Percentiles rank a stretch among this genome's conserved stretches.
These are phyloP conservation scores for Neoboletus magnificus DNA, from an alignment of 768 basidiomycete species.

Conservation along the genomic window DNA sequence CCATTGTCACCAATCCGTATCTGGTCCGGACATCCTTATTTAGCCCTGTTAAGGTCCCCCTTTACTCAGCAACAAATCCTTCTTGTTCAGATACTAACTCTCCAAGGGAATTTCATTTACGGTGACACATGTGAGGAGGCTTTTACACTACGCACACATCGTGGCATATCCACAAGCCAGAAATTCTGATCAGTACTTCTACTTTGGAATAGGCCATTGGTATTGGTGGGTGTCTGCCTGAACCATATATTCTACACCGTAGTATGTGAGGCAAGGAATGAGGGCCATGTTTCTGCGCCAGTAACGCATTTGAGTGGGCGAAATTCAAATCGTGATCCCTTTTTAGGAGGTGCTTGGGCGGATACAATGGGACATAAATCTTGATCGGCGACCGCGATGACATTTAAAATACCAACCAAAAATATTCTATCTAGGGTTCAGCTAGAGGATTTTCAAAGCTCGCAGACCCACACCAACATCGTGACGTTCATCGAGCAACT, in stretches of 20 bases:
- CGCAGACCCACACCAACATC: slow-evolving; percentile 64
- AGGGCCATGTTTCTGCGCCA: not conserved
- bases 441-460: slow-evolving; percentile 76
- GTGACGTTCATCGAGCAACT: slow-evolving; percentile 68
- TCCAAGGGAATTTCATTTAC: too few species aligned
- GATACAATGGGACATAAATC: too few species aligned
- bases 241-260: not conserved
- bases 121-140: too few species aligned
- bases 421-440: slow-evolving; percentile 74
- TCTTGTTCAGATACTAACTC: too few species aligned
- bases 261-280: not conserved
- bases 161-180: too few species aligned
- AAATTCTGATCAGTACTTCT: not conserved
- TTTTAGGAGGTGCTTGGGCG: not conserved
- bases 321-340: not conserved
- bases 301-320: not conserved
- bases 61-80: too few species aligned
- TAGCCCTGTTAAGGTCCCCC: too few species aligned
- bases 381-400: slow-evolving; percentile 22
- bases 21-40: too few species aligned
- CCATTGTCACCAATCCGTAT: too few species aligned
- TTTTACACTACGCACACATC: too few species aligned
- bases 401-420: slow-evolving; percentile 60
- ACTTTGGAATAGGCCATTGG: not conserved
- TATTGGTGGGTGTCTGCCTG: not conserved